Evolutionary conservation across 2,329 filamentous ascomycete species (phyloP).

Genomic region (Lasiodiplodia theobromae): DNA sequence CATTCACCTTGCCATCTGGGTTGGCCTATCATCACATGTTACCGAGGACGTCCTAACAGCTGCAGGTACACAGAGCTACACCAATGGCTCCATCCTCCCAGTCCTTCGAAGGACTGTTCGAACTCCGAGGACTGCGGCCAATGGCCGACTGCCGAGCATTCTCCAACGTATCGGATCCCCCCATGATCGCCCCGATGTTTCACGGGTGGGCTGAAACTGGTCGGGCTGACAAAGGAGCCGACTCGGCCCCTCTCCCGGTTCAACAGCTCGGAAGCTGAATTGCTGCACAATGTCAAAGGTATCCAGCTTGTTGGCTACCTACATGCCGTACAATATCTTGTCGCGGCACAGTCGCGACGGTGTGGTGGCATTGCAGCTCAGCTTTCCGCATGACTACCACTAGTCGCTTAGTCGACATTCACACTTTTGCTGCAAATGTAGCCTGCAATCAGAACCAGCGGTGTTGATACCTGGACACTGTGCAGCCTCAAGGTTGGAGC

Average conservation of each 20-base stretch:
- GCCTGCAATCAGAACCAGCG: constrained; percentile 25
- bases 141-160: neutral
- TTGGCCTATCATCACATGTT: neutral
- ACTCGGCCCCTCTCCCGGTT: constrained; percentile 17
- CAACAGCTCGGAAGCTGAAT: neutral
- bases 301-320: neutral
- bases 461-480: constrained; percentile 57
- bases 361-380: constrained; percentile 10
- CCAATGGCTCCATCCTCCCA: neutral
- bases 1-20: neutral
- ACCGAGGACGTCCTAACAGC: neutral
- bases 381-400: neutral
- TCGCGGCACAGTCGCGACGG: neutral
- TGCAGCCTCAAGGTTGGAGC: neutral
- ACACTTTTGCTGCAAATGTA: neutral
- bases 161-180: constrained; percentile 12
- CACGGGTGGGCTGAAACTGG: constrained; percentile 4
- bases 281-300: neutral
- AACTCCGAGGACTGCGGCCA: neutral
- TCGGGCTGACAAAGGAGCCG: constrained; percentile 5
- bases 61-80: neutral
- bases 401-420: neutral
- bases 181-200: constrained; percentile 1
- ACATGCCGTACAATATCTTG: neutral
- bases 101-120: neutral